phyloP scores from a whole-genome alignment of 805 yeast genomes.

The Scheffersomyces spartinae region DNA sequence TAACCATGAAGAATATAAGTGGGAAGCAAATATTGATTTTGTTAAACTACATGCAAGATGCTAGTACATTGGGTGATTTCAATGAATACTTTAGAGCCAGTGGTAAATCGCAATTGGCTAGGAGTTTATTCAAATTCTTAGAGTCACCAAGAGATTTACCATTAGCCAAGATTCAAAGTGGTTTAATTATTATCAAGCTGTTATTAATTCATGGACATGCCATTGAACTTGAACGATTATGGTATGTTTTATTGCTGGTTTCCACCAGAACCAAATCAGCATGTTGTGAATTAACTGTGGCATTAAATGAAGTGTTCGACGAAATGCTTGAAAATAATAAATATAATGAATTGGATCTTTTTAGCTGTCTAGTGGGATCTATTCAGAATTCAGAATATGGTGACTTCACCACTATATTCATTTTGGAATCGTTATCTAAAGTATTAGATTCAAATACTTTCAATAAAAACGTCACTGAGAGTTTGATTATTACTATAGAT shows the following conservation, averaged over 20 bases:
- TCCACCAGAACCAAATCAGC: slow-evolving; percentile 3
- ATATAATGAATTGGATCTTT: too few relatives aligned
- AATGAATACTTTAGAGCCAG: slow-evolving; percentile 7
- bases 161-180: slow-evolving; percentile 15
- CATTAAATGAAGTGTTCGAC: slow-evolving; percentile 17
- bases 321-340: too few relatives aligned
- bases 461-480: too few relatives aligned
- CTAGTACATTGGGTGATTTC: too few relatives aligned
- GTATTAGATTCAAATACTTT: too few relatives aligned
- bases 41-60: slow-evolving; percentile 9
- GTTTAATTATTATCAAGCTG: slow-evolving; percentile 24
- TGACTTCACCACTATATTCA: too few relatives aligned
- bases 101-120: too few relatives aligned
- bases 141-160: slow-evolving; percentile 8
- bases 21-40: slow-evolving; percentile 3
- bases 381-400: too few relatives aligned
- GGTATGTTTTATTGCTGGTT: slow-evolving; percentile 12
- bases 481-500: too few relatives aligned
- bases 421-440: too few relatives aligned
- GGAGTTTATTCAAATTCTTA: slow-evolving; percentile 7
- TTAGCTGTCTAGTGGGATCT: too few relatives aligned
- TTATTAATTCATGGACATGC: slow-evolving; percentile 15
- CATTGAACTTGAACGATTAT: slow-evolving; percentile 11
- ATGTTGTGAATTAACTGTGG: slow-evolving; percentile 13
- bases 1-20: slow-evolving; percentile 2